phyloP scores from a whole-genome alignment of 192 early-diverging fungal species.

The Linnemannia exigua region DNA sequence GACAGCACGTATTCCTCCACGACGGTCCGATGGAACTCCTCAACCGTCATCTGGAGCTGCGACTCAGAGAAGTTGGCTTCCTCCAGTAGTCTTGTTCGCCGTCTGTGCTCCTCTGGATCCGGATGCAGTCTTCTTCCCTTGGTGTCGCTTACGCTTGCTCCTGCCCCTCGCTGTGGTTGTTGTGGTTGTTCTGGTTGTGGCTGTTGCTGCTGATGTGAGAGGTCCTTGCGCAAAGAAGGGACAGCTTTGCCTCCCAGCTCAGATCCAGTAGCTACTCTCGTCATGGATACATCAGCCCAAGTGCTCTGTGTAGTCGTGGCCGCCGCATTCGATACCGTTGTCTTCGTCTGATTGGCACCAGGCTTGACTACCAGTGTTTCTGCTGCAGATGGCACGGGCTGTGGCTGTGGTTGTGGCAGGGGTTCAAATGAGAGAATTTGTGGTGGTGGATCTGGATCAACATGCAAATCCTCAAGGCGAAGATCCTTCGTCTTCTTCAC shows the following conservation, averaged over 20 bases:
- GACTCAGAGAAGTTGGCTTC: neutral
- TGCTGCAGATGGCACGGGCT: neutral
- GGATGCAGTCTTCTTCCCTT: slow-evolving; percentile 11
- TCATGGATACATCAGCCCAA: neutral
- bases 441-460: neutral
- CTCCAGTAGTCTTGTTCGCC: slow-evolving; percentile 13
- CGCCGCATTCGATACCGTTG: neutral
- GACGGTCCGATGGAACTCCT: slow-evolving; percentile 43
- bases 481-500: slow-evolving; percentile 24
- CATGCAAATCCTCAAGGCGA: slow-evolving; percentile 26
- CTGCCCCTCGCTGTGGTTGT: neutral
- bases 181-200: no score
- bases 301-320: neutral
- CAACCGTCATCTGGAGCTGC: slow-evolving; percentile 25
- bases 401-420: neutral
- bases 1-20: slow-evolving; percentile 20
- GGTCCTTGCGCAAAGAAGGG: neutral
- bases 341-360: neutral
- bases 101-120: slow-evolving; percentile 2
- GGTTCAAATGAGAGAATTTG: neutral
- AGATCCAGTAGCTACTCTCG: neutral
- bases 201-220: neutral
- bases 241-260: neutral
- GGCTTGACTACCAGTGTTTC: neutral
- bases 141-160: no score